Conservation (phyloP, 306 rosid species). For the Gillenia trifoliata region DNA sequence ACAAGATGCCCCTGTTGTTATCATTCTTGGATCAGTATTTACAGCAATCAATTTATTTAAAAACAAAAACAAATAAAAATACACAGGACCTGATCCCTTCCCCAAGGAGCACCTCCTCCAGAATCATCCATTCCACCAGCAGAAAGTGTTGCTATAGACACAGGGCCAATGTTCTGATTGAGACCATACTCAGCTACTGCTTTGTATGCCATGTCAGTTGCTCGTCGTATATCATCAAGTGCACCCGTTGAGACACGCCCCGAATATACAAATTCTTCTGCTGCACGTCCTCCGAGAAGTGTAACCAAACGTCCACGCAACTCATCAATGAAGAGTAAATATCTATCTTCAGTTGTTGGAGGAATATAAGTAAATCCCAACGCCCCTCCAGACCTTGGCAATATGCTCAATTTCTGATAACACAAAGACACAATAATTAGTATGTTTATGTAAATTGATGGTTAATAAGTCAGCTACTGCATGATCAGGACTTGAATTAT, state of each 20-base stretch:
- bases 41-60: conserved; percentile 9
- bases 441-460: neutral
- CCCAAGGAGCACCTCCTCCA: conserved; percentile 72
- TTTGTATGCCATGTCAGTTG: conserved; percentile 98
- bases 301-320: conserved; percentile 92
- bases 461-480: neutral
- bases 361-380: conserved; percentile 93
- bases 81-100: conserved; percentile 88
- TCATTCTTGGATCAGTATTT: conserved; percentile 36
- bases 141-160: conserved; percentile 76
- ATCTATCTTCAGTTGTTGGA: conserved; percentile 90
- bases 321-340: conserved; percentile 95
- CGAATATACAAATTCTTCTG: conserved; percentile 88
- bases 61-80: neutral
- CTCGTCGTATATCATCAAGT: conserved; percentile 93
- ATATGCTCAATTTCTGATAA: conserved; percentile 89
- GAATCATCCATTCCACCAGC: conserved; percentile 90
- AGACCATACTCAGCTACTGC: conserved; percentile 99
- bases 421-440: conserved; percentile 8
- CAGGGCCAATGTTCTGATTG: conserved; percentile 81
- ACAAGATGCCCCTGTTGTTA: conserved; percentile 81
- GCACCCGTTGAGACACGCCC: conserved; percentile 99
- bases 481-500: neutral
- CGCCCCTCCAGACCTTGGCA: conserved; percentile 97
- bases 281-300: conserved; percentile 99